These are phyloP conservation scores for Aspergillus neotritici DNA, from an alignment of 2,329 filamentous ascomycete species.

Conservation along the genomic window DNA sequence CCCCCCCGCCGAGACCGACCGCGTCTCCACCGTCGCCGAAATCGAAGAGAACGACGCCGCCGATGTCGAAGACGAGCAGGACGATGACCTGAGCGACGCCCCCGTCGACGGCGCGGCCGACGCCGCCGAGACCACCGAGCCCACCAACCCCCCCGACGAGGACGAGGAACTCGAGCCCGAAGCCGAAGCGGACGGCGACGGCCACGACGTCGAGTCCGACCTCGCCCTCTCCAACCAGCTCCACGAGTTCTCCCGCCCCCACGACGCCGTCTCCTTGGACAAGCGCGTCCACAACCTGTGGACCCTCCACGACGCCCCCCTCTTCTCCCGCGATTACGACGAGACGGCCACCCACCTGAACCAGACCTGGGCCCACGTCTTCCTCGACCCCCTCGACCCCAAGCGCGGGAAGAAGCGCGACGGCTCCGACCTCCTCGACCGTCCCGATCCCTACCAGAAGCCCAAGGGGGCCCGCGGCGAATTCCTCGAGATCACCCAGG, in stretches of 20 bases:
- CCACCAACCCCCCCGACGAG: slow-evolving; percentile 13
- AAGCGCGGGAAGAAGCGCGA: slow-evolving; percentile 28
- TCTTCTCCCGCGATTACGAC: slow-evolving; percentile 32
- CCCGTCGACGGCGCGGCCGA: slow-evolving; percentile 14
- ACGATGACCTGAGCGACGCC: slow-evolving; percentile 11
- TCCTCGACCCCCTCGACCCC: slow-evolving; percentile 26
- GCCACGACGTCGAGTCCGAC: slow-evolving; percentile 18
- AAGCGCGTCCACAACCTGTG: slow-evolving; percentile 30
- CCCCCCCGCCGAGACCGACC: slow-evolving; percentile 10
- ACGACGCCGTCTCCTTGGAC: slow-evolving; percentile 22
- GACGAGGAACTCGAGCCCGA: slow-evolving; percentile 13
- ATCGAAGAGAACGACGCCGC: slow-evolving; percentile 10
- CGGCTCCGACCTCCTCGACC: slow-evolving; percentile 16
- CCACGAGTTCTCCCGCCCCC: slow-evolving; percentile 18
- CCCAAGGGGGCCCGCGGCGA: slow-evolving; percentile 26
- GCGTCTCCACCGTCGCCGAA: slow-evolving; percentile 5
- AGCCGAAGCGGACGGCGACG: slow-evolving; percentile 16
- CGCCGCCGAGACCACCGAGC: slow-evolving; percentile 11
- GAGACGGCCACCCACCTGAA: slow-evolving; percentile 26
- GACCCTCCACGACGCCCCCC: slow-evolving; percentile 33
- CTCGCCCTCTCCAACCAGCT: slow-evolving; percentile 18
- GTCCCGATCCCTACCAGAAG: slow-evolving; percentile 33
- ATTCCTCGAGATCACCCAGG: slow-evolving; percentile 33
- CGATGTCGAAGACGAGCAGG: slow-evolving; percentile 13
- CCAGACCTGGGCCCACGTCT: slow-evolving; percentile 28